Evolutionary conservation across 192 early-diverging fungal genomes (phyloP), one percentile per base, ranked within the genome.

Genomic region (Powellomyces hirtus): DNA sequence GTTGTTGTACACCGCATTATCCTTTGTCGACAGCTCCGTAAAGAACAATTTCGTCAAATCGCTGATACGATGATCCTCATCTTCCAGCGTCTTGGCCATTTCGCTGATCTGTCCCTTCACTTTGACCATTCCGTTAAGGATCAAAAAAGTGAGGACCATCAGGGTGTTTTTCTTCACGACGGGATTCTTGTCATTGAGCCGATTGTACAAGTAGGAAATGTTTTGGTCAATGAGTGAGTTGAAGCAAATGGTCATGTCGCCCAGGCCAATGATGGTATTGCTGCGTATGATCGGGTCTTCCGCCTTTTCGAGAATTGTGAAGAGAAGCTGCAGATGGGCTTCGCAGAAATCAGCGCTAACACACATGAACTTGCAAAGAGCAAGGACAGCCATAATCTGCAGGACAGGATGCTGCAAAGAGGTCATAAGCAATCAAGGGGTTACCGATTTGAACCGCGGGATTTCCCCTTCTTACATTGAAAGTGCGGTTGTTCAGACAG

Each of bases 1-100:
- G 75, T 99, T 99, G 78, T 99, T 99, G 83, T 99, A 99, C 22
- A 99, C 89, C 10, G 96, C 94, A 71, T 98, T 98, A 75, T 98
- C 98, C 74, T 99, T 99, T 29, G 89, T 88, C 0, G 92, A 82
- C 65, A 99, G 76, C 73, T 99, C 98, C 16, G 91, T 89, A 74
- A 99, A 99, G 84, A 99, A 99, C 60, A 96, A 80, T 34, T 90
- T 93, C 0, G 95, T 89, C 68, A 98, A 82, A 66, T 97, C 95
- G 35, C 90, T 89, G 40, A 99, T 95, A 1, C 94, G 85, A 40
- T 75, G 74, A 72, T 98, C 95, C 24, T 83, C 80, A 62, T 80
- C 79, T 67, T 94, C 93, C 6, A 98, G 79, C 52, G 95, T 98
- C 72, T 96, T 98, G 1, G 96, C 96, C 92, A 99, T 98, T 75